Conservation (phyloP, 768 basidiomycete species). For the Cystobasidium tubakii region DNA sequence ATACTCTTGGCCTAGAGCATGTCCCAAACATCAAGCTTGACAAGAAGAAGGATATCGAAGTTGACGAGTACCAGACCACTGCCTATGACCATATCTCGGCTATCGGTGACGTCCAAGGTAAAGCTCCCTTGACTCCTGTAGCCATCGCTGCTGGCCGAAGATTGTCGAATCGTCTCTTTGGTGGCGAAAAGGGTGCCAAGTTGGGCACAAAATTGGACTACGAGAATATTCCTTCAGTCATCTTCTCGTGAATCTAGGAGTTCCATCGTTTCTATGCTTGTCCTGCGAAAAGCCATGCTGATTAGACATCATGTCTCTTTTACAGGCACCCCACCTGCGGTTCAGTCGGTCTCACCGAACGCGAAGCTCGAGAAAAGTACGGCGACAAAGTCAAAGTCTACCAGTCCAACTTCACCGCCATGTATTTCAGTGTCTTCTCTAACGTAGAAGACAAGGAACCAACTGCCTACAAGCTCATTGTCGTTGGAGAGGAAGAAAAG, state of each 20-base stretch:
- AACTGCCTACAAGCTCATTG: constrained; percentile 84
- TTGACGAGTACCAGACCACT: constrained; percentile 87
- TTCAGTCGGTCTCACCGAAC: constrained; percentile 84
- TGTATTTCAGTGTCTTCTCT: constrained; percentile 57
- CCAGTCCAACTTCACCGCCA: constrained; percentile 53
- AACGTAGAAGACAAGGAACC: constrained; percentile 83
- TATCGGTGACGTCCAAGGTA: constrained; percentile 89
- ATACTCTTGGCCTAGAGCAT: constrained; percentile 68
- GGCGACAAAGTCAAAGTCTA: constrained; percentile 88
- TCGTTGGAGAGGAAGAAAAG: constrained; percentile 79
- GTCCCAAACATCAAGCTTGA: constrained; percentile 65
- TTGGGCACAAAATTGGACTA: constrained; percentile 71
- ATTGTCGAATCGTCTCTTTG: constrained; percentile 82
- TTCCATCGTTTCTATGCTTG: not conserved
- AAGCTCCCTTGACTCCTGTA: constrained; percentile 87
- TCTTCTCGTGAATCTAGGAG: constrained; percentile 62
- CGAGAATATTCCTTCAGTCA: constrained; percentile 84
- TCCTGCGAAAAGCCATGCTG: too few species aligned
- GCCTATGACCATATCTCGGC: constrained; percentile 65
- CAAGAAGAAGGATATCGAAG: constrained; percentile 73
- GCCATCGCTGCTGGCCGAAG: constrained; percentile 92
- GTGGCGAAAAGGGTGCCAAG: constrained; percentile 72
- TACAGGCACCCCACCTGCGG: constrained; percentile 96
- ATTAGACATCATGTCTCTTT: too few species aligned
- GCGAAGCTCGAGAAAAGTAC: constrained; percentile 77